Evolutionary conservation across 257 asterid genomes (phyloP), one percentile per base, ranked within the genome.

Genomic region (Capsicum pubescens): DNA sequence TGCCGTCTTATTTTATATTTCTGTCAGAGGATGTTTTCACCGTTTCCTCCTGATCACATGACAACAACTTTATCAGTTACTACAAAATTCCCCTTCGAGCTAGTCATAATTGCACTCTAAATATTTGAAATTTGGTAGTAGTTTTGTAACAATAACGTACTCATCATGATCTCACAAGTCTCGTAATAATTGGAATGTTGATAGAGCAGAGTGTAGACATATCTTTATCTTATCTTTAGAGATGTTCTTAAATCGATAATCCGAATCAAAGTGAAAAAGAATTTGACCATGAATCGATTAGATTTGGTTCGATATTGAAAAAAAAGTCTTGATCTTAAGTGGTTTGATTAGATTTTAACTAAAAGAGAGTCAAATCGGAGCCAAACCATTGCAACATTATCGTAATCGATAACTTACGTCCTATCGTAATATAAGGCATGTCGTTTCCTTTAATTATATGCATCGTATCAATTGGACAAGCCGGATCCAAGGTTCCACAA

Each of bases 291-390:
- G 26, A 0, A 21, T 63, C 6, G 15, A 26, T 21, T 26, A 26
- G 32, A 26, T 26, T 26, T 26, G 44, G 44, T 21, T 48, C 9
- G 10, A 48, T 8, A 48, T 8, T 48, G 10, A 10, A 10, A 21
- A 17, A 58, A 2, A 21, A 26, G 0, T 0, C 2, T 4, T 0
- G 6, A 12, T 6, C 1, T 5, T 6, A 32, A 0, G 46, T 15
- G n/a, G 2, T 0, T 11, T 2, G n/a, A 3, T 26, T 64, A 3
- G 14, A 11, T 12, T 64, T 64, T 64, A 32, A 64, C 71, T 64
- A 12, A 64, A 58, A 64, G 32, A 64, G 6, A 1, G 44, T 26
- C 0, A 64, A 64, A 64, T 0, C n/a, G 0, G 12, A 64, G 12
- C 0, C 9, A 32, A 64, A 12, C 0, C 1, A 26, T 36, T 64